A percentile compares a stretch with the other conserved stretches of the same genome.
Conservation (phyloP, 257 asterid species). For the Coffea canephora region DNA sequence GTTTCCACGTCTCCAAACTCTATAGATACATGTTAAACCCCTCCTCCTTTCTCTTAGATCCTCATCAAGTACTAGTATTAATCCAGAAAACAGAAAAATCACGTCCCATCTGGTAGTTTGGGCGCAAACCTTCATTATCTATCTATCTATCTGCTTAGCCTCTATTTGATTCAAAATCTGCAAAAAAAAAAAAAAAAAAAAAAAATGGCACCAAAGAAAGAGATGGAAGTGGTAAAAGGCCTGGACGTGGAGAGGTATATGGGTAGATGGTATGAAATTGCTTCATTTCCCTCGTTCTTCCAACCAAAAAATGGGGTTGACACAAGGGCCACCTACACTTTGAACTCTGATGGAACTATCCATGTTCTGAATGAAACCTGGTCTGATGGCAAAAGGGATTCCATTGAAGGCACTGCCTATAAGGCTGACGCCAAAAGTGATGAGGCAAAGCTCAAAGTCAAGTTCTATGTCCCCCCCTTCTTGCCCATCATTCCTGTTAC, state of each 20-base stretch:
- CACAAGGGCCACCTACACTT: constrained; percentile 75
- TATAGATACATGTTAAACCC: neutral
- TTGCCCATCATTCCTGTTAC: constrained; percentile 35
- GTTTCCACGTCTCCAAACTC: neutral
- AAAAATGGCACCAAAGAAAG: constrained; percentile 45
- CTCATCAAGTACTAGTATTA: too few relatives aligned
- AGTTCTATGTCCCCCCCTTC: constrained; percentile 40
- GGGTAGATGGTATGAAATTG: constrained; percentile 97
- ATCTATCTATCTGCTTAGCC: neutral
- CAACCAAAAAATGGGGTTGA: constrained; percentile 68
- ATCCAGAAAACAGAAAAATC: too few relatives aligned
- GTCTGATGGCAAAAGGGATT: constrained; percentile 65
- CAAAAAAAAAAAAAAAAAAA: too few relatives aligned
- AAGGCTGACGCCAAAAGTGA: constrained; percentile 61
- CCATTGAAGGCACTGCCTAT: constrained; percentile 63
- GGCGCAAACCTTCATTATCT: too few relatives aligned
- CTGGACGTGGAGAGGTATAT: constrained; percentile 59
- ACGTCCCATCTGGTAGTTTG: too few relatives aligned
- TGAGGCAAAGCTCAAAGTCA: constrained; percentile 41
- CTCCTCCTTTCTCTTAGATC: neutral
- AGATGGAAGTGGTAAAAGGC: constrained; percentile 61
- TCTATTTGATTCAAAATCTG: neutral
- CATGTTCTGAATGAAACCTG: constrained; percentile 82
- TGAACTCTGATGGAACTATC: constrained; percentile 66
- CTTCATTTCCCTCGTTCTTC: constrained; percentile 67